Evolutionary conservation across 495 filamentous ascomycete genomes (phyloP), one percentile per base, ranked within the genome.

Genomic region (Penicillium canescens): DNA sequence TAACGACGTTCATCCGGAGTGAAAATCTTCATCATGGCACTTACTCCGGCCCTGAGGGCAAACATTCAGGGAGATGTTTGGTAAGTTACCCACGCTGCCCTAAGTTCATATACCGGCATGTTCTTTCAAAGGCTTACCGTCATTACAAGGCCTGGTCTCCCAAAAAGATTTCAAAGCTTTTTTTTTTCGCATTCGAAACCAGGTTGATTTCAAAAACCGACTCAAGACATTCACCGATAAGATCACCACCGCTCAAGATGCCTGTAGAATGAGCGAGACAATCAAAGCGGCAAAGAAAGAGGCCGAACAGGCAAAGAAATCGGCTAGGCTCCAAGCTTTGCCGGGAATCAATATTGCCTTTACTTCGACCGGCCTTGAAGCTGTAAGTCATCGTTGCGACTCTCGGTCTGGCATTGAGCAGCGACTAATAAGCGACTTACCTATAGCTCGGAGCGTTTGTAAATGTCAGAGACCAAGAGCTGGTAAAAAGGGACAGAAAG

Each of bases 21-120:
- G 0, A 1, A 3, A 12, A n/a, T 41, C 33, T 26, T 12, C 16
- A 42, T 28, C 3, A 50, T 50, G 47, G 33, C 14, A 34, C 37
- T 50, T 4, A 47, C 47, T 4, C 14, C 47, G 3, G 42, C 42
- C 10, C 39, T 44, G 9, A 54, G 46, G 18, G 46, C 50, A 12
- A 58, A 58, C 35, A 59, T 59, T 12, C 56, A 59, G n/a, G 56
- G 56, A 16, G 42, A 52, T 35, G 34, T 59, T 39, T 59, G 56
- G 53, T 55, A 21, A 21, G 53, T 37, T 28, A 12, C 11, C 18
- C 20, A n/a, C n/a, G 18, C 2, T 26, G 1, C 12, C 33, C 1
- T 16, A 2, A 16, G 4, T 34, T 13, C 23, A 31, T 26, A 13
- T 12, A n/a, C 5, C 23, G 1, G 13, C 10, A 42, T 42, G 21